Conservation (phyloP, 1,139 yeast species). For the Diutina neorugosa region DNA sequence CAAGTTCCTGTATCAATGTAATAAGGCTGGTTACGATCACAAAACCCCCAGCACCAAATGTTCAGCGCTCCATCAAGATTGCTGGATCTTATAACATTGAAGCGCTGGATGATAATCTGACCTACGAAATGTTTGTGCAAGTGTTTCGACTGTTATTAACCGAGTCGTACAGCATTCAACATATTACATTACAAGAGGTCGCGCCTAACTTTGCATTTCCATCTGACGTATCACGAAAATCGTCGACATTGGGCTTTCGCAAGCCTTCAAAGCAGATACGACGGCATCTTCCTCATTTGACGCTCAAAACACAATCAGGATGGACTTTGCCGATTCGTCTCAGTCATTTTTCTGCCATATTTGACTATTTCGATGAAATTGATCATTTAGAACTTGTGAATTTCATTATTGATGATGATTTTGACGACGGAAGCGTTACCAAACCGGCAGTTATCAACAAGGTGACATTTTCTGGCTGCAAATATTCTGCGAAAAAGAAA, state of each 20-base stretch:
- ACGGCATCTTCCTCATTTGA: not conserved
- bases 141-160: not conserved
- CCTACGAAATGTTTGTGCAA: not conserved
- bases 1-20: not conserved
- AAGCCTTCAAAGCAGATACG: not conserved
- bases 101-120: not conserved
- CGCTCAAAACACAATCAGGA: not conserved
- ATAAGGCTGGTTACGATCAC: not conserved
- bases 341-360: not conserved
- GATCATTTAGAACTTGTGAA: not conserved
- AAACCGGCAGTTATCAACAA: not conserved
- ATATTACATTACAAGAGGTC: not conserved
- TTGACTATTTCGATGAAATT: not conserved
- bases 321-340: not conserved
- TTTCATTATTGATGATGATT: constrained; percentile 1
- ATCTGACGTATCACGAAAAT: not conserved
- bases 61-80: not conserved
- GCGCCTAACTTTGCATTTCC: not conserved
- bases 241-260: not conserved
- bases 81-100: not conserved
- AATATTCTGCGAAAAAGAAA: not conserved
- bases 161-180: not conserved
- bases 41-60: not conserved
- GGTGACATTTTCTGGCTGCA: not conserved
- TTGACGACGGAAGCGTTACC: not conserved